These are phyloP conservation scores for Zasmidium citrigriseum DNA, from an alignment of 2,329 filamentous ascomycete species.

Conservation along the genomic window DNA sequence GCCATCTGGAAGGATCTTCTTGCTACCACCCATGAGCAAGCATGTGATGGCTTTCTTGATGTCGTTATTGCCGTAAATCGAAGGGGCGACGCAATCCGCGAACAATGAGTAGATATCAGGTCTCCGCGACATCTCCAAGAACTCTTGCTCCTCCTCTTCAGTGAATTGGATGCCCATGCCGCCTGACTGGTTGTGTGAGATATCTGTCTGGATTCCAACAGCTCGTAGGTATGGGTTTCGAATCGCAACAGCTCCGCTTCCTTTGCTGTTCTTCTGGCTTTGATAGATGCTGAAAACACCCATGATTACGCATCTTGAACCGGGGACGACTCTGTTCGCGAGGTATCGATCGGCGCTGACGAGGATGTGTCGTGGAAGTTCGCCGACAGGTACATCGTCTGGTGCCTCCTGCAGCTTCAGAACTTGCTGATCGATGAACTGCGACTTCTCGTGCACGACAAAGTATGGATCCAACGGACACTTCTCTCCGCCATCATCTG, in stretches of 20 bases:
- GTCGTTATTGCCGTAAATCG: slow-evolving; percentile 92
- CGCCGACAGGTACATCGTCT: slow-evolving; percentile 95
- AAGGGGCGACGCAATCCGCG: slow-evolving; percentile 89
- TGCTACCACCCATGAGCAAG: slow-evolving; percentile 88
- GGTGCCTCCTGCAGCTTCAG: slow-evolving; percentile 97
- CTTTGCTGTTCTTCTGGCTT: slow-evolving; percentile 77
- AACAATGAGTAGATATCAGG: slow-evolving; percentile 92
- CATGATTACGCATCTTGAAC: slow-evolving; percentile 91
- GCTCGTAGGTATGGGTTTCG: slow-evolving; percentile 92
- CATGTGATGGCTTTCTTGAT: slow-evolving; percentile 98
- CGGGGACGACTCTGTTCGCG: slow-evolving; percentile 92
- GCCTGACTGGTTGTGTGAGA: slow-evolving; percentile 86
- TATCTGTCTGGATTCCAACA: slow-evolving; percentile 86
- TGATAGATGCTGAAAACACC: slow-evolving; percentile 98
- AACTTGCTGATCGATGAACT: slow-evolving; percentile 96
- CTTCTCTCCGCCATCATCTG: slow-evolving; percentile 64
- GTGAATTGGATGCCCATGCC: slow-evolving; percentile 70
- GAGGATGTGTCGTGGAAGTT: slow-evolving; percentile 89
- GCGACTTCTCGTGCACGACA: slow-evolving; percentile 88
- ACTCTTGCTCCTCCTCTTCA: slow-evolving; percentile 97
- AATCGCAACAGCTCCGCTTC: slow-evolving; percentile 84
- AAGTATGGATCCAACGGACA: slow-evolving; percentile 96
- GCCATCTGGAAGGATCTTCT: slow-evolving; percentile 95
- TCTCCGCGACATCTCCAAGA: slow-evolving; percentile 82
- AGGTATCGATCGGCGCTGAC: slow-evolving; percentile 96